Evolutionary conservation across 2,329 filamentous ascomycete species (phyloP), one percentile per base, ranked within the genome.

Genomic region (Colletotrichum orchidophilum): DNA sequence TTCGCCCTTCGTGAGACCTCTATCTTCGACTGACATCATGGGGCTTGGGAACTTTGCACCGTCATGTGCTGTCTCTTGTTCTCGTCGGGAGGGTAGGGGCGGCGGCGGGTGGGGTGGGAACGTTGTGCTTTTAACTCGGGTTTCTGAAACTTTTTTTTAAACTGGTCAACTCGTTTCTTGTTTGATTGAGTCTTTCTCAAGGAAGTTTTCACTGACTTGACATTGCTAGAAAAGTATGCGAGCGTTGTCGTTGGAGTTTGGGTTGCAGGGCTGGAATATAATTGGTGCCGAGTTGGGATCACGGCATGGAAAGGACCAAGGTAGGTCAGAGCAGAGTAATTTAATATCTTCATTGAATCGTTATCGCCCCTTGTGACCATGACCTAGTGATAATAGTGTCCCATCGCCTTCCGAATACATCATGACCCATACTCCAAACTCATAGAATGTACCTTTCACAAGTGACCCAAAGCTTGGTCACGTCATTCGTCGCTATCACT

Each of bases 71-170:
- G 60, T 71, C 55, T 26, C 52, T 61, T 42, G 62, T 50, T 53
- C 50, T 50, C 24, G 67, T 65, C 63, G 63, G 60, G 63, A 18
- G 66, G 57, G 42, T 31, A 57, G 67, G 71, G 63, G 66, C 73
- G 75, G 77, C 75, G 75, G 74, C 75, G 70, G 80, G 78, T 77
- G 80, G 76, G 77, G 78, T 82, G 75, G 75, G 69, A 65, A 71
- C 68, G 83, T 84, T 76, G 80, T 84, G 82, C 82, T 84, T 84
- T 81, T 82, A 84, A 79, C 75, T 73, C 78, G 81, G 82, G 82
- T 84, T 83, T 84, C 82, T 84, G 82, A 84, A 73, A 75, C 76
- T 76, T 77, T n/a, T n/a, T n/a, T n/a, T n/a, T n/a, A n/a, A n/a
- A 73, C 27, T 29, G 33, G 64, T 64, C 50, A n/a, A 27, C 2